Evolutionary conservation across 306 rosid species (phyloP).

Genomic region (Begonia fuchsioides): DNA sequence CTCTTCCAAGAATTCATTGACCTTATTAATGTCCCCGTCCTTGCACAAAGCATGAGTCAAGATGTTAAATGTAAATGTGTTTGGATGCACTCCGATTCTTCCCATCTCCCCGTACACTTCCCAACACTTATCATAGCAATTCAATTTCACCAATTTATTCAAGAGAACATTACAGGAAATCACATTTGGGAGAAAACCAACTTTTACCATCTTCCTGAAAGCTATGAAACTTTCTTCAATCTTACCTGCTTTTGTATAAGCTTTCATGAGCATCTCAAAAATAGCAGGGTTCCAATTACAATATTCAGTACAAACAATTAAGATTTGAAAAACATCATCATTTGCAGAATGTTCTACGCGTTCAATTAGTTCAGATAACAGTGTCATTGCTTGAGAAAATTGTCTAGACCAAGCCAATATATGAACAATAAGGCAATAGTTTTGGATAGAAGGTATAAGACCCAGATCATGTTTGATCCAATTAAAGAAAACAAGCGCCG

Average conservation of each 20-base stretch:
- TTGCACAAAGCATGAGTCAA: slow-evolving; percentile 63
- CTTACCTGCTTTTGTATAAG: slow-evolving; percentile 56
- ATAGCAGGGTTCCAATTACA: slow-evolving; percentile 78
- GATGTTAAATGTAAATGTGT: slow-evolving; percentile 60
- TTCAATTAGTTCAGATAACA: no score
- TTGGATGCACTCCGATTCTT: slow-evolving; percentile 60
- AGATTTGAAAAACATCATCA: slow-evolving; percentile 30
- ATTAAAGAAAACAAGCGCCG: slow-evolving; percentile 53
- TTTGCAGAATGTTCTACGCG: slow-evolving; percentile 37
- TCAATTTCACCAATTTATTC: slow-evolving; percentile 45
- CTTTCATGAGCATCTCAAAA: slow-evolving; percentile 75
- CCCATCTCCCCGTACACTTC: slow-evolving; percentile 79
- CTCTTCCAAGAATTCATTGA: slow-evolving; percentile 57
- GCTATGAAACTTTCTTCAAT: slow-evolving; percentile 41
- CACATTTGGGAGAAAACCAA: slow-evolving; percentile 55
- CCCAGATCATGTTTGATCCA: slow-evolving; percentile 62
- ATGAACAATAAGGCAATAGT: slow-evolving; percentile 49
- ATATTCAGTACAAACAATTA: slow-evolving; percentile 35
- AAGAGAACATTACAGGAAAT: slow-evolving; percentile 54
- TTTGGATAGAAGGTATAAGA: slow-evolving; percentile 29
- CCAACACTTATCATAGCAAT: slow-evolving; percentile 51
- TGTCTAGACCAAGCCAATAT: slow-evolving; percentile 48
- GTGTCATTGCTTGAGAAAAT: slow-evolving; percentile 46
- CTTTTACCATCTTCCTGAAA: slow-evolving; percentile 39
- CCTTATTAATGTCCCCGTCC: slow-evolving; percentile 49